Evolutionary conservation across 352 stramenopile species (phyloP).

Genomic region (Phytopythium chamaehyphon): DNA sequence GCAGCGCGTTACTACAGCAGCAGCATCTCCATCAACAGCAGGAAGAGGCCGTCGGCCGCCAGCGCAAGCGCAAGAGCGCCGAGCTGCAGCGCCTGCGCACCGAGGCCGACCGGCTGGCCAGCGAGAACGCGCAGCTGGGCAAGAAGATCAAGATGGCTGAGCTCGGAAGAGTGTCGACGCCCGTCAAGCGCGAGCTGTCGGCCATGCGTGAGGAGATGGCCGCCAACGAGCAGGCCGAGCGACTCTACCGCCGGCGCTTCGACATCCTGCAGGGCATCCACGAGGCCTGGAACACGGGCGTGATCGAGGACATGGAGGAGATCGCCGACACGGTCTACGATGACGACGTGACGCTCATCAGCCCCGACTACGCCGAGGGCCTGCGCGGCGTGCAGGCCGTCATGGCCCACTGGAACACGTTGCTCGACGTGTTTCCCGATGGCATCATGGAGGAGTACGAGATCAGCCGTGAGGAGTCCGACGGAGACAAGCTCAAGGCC

Average conservation of each 20-base stretch:
- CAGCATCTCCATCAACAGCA: slow-evolving; percentile 12
- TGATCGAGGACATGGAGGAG: slow-evolving; percentile 79
- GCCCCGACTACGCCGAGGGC: slow-evolving; percentile 56
- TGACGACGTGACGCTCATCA: slow-evolving; percentile 62
- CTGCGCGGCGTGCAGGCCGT: slow-evolving; percentile 59
- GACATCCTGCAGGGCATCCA: slow-evolving; percentile 73
- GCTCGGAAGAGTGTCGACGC: slow-evolving; percentile 13
- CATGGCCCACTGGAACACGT: slow-evolving; percentile 66
- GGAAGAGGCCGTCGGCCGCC: slow-evolving; percentile 12
- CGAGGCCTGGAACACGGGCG: slow-evolving; percentile 77
- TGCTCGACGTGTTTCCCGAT: slow-evolving; percentile 73
- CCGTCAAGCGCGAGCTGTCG: slow-evolving; percentile 10
- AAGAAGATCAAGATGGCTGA: slow-evolving; percentile 38
- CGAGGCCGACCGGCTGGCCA: slow-evolving; percentile 12
- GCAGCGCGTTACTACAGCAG: slow-evolving; percentile 30
- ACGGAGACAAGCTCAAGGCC: slow-evolving; percentile 62
- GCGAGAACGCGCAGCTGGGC: slow-evolving; percentile 14
- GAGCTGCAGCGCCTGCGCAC: slow-evolving; percentile 21
- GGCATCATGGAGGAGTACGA: slow-evolving; percentile 84
- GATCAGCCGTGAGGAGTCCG: slow-evolving; percentile 55
- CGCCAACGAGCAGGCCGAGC: slow-evolving; percentile 42
- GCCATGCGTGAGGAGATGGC: slow-evolving; percentile 18
- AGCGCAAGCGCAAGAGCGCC: slow-evolving; percentile 61
- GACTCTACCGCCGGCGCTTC: slow-evolving; percentile 56
- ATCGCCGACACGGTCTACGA: slow-evolving; percentile 77